Percentiles rank a stretch among this genome's conserved stretches.
Conservation (phyloP, 1,139 yeast species). For the Lodderomyces theae region DNA sequence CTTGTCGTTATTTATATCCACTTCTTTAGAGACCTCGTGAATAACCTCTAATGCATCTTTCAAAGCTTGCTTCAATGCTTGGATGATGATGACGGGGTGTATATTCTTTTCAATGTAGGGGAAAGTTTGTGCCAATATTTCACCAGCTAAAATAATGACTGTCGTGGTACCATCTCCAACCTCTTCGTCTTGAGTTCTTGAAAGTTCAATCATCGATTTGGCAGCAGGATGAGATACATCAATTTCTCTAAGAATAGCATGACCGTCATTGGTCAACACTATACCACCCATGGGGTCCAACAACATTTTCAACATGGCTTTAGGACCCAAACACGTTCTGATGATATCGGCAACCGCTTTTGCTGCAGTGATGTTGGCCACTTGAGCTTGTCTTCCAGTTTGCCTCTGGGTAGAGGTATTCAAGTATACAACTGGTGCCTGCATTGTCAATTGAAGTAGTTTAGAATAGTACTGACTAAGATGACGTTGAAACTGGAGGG, state of each 20-base stretch:
- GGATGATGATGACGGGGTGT: slow-evolving; percentile 95
- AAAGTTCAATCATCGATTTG: slow-evolving; percentile 94
- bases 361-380: slow-evolving; percentile 96
- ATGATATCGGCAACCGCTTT: slow-evolving; percentile 97
- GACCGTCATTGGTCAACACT: slow-evolving; percentile 96
- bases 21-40: slow-evolving; percentile 78
- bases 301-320: slow-evolving; percentile 97
- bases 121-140: slow-evolving; percentile 90
- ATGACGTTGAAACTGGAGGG: too few relatives aligned
- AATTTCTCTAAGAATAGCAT: slow-evolving; percentile 84
- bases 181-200: slow-evolving; percentile 98
- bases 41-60: slow-evolving; percentile 88
- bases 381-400: slow-evolving; percentile 95
- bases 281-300: slow-evolving; percentile 99
- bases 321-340: slow-evolving; percentile 98
- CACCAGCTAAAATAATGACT: slow-evolving; percentile 94
- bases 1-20: slow-evolving; percentile 76
- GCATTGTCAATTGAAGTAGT: slow-evolving; percentile 25
- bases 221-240: slow-evolving; percentile 98
- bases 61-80: slow-evolving; percentile 89
- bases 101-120: slow-evolving; percentile 92
- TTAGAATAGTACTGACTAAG: too few relatives aligned
- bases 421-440: slow-evolving; percentile 51
- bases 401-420: slow-evolving; percentile 91
- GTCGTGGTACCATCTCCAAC: slow-evolving; percentile 99